Base-by-base conservation (phyloP, 176 grass and related monocot genomes). In the Aegilops umbellulata region DNA sequence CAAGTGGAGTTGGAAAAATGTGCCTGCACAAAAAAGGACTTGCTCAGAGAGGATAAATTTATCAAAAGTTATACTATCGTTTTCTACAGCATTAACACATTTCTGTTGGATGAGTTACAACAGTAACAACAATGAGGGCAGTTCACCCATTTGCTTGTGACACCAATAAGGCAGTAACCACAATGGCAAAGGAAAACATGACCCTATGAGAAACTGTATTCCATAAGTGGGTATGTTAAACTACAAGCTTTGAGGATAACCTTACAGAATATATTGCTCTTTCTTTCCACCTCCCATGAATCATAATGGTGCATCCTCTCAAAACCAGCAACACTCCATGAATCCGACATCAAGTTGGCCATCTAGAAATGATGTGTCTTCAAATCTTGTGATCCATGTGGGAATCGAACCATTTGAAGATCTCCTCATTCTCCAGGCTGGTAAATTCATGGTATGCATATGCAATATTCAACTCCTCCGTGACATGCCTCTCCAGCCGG, bases 401-500 rank as follows among this genome's bases (percentile, higher is more conserved):
- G 13, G 86, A 94, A 76, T 92, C 86, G 53, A 92, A 98, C 96
- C 93, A 98, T 31, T 89, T 29, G 44, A 98, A 94, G 82, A 98
- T 95, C 29, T 95, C 88, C 38, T 69, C 47, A 64, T 93, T 83
- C 73, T 92, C 73, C 7, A 94, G 88, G 84, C 97, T 91, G 25
- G 92, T 94, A 69, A 98, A 94, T 79, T 98, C 97, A 80, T 95
- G 94, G 24, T 86, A 92, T 2, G 87, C 97, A 80, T 84, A 94
- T 65, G 94, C 97, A 92, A 95, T 53, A 88, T 98, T 98, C 26
- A 98, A 61, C 88, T 98, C 97, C 87, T 98, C 94, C 2, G 80
- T 94, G 26, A 98, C 92, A 88, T 98, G 97, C 63, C 86, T 94
- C 26, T 85, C 63, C 86, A 92, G 85, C 72, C 42, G n/a, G 85